phyloP scores from a whole-genome alignment of 2,329 filamentous ascomycete genomes.

The Fusarium ramigenum region DNA sequence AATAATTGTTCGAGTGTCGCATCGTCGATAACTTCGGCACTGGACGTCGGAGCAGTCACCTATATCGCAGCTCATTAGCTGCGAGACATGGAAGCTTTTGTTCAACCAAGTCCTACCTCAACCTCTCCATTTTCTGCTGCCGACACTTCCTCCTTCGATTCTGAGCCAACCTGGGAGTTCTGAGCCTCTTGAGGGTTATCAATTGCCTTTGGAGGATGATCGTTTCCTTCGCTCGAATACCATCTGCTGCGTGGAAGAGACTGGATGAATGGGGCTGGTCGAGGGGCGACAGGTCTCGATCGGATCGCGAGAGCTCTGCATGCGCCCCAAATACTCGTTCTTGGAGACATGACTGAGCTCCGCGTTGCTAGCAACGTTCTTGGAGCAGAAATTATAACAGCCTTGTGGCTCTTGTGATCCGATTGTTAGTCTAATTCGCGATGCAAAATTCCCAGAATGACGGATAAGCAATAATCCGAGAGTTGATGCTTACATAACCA shows the following conservation, averaged over 20 bases:
- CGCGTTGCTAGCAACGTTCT: conserved; percentile 42
- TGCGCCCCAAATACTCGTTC: conserved; percentile 47
- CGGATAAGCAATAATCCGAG: conserved; percentile 39
- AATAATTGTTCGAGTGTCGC: conserved; percentile 50
- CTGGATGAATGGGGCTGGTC: conserved; percentile 36
- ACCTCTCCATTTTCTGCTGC: conserved; percentile 10
- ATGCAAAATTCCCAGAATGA: conserved; percentile 40
- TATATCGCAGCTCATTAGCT: conserved; percentile 30
- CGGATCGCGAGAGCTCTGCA: conserved; percentile 48
- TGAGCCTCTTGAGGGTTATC: conserved; percentile 23
- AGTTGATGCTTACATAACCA: conserved; percentile 32
- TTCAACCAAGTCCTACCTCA: conserved; percentile 39
- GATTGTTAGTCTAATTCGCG: conserved; percentile 31
- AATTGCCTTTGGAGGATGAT: conserved; percentile 38
- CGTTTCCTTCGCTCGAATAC: conserved; percentile 48
- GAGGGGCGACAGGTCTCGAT: conserved; percentile 41
- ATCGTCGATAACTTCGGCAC: conserved; percentile 46
- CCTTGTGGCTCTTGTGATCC: conserved; percentile 40
- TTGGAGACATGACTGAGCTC: conserved; percentile 48
- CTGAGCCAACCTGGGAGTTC: conserved; percentile 5
- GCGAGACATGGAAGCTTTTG: conserved; percentile 3
- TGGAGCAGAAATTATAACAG: conserved; percentile 36
- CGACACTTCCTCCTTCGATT: not conserved
- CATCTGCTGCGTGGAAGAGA: conserved; percentile 37
- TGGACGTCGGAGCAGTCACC: conserved; percentile 11